Percentiles rank a stretch among this genome's conserved stretches.
These are phyloP conservation scores for Lodderomyces orthopsilosis DNA, from an alignment of 1,139 yeast species.

Conservation along the genomic window DNA sequence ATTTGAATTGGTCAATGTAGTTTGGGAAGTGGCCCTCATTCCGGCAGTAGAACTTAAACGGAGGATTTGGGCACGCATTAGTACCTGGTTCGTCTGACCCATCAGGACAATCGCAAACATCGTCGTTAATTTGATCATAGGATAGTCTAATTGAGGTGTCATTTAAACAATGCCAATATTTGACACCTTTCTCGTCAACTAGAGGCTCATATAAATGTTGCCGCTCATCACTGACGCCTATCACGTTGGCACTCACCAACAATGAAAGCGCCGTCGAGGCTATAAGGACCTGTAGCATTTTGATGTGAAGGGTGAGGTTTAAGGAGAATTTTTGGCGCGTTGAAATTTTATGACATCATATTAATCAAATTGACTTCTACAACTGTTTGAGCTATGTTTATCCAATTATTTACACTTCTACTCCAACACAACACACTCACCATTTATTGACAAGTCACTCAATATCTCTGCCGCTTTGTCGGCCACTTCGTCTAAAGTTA, in stretches of 20 bases:
- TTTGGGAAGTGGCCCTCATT: slow-evolving; percentile 68
- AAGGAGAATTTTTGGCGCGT: slow-evolving; percentile 2
- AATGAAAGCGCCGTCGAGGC: not conserved
- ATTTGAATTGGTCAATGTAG: slow-evolving; percentile 57
- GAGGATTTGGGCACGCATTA: slow-evolving; percentile 60
- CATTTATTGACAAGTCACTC: slow-evolving; percentile 33
- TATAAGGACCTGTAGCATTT: not conserved
- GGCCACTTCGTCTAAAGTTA: slow-evolving; percentile 24
- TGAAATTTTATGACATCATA: slow-evolving; percentile 3
- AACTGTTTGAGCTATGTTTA: too few species aligned
- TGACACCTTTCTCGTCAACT: slow-evolving; percentile 34
- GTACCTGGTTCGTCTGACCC: slow-evolving; percentile 98
- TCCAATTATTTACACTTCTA: too few species aligned
- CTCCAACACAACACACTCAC: slow-evolving; percentile 30
- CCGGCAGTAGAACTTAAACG: slow-evolving; percentile 65
- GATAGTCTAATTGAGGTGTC: slow-evolving; percentile 62
- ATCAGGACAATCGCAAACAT: slow-evolving; percentile 95
- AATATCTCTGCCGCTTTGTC: slow-evolving; percentile 29
- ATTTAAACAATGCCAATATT: slow-evolving; percentile 65
- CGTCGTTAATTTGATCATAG: slow-evolving; percentile 72
- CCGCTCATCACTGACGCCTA: slow-evolving; percentile 36
- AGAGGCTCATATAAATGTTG: slow-evolving; percentile 55
- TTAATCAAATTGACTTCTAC: too few species aligned
- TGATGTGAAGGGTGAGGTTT: not conserved
- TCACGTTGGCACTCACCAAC: slow-evolving; percentile 11